phyloP scores from a whole-genome alignment of 495 filamentous ascomycete genomes.

The Daldinia decipiens region DNA sequence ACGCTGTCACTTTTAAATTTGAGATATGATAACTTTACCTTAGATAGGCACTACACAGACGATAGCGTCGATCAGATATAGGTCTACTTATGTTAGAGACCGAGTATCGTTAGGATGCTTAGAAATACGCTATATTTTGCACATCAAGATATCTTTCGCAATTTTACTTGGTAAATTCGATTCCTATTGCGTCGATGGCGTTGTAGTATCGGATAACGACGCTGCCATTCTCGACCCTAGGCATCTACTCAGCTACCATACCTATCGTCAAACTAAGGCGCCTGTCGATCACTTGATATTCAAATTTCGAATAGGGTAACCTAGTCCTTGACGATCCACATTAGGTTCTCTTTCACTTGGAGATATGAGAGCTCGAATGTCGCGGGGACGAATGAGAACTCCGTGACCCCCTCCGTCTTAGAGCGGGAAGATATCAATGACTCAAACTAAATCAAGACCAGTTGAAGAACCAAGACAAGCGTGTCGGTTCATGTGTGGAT shows the following conservation, averaged over 20 bases:
- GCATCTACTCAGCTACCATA: neutral
- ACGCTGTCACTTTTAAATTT: neutral
- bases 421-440: constrained; percentile 11
- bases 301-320: neutral
- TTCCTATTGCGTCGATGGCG: neutral
- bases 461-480: neutral
- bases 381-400: neutral
- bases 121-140: neutral
- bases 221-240: neutral
- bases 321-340: neutral
- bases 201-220: neutral
- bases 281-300: constrained; percentile 7
- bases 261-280: neutral
- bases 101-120: neutral
- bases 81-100: neutral
- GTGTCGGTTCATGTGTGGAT: constrained; percentile 11
- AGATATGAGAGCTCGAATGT: neutral
- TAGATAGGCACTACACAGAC: neutral
- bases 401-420: neutral
- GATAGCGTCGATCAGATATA: neutral
- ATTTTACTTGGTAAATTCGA: neutral
- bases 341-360: neutral
- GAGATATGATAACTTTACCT: neutral
- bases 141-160: neutral
- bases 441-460: constrained; percentile 5